These are phyloP conservation scores for Ustilago tritici DNA, from an alignment of 1,284 basidiomycete genomes.

Conservation along the genomic window DNA sequence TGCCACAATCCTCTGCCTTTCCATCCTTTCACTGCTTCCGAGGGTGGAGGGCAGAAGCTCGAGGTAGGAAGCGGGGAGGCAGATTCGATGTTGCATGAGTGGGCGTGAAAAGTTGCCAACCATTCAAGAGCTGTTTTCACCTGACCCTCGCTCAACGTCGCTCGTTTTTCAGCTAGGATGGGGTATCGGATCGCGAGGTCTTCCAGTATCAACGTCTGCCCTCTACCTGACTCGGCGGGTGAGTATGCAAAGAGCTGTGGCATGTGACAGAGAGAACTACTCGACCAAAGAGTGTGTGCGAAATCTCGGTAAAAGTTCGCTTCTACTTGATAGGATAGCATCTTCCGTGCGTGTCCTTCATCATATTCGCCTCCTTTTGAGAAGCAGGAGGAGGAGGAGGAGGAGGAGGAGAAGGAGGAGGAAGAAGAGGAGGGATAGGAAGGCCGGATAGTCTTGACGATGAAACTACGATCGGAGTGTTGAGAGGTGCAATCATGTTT, in stretches of 20 bases:
- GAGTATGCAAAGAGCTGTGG: conserved; percentile 20
- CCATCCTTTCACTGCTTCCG: conserved; percentile 10
- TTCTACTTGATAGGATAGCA: conserved; percentile 49
- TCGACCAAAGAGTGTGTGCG: neutral
- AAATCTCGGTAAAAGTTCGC: conserved; percentile 49
- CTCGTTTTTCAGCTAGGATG: conserved; percentile 20
- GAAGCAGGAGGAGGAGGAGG: too few species aligned
- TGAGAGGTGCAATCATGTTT: neutral
- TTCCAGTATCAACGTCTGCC: conserved; percentile 24
- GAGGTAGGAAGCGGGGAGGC: neutral
- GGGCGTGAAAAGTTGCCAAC: conserved; percentile 42
- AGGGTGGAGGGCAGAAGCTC: conserved; percentile 25
- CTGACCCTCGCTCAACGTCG: conserved; percentile 14
- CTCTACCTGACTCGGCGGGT: neutral
- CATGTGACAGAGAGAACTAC: conserved; percentile 9
- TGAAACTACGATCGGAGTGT: conserved; percentile 9
- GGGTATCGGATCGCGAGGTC: conserved; percentile 27
- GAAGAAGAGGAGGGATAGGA: neutral
- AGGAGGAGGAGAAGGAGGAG: too few species aligned
- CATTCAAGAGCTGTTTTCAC: conserved; percentile 30
- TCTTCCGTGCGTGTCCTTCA: conserved; percentile 49
- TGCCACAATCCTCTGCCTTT: conserved; percentile 40
- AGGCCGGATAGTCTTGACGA: conserved; percentile 43
- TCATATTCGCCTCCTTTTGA: conserved; percentile 13
- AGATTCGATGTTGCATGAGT: conserved; percentile 24